Evolutionary conservation across 352 stramenopile genomes (phyloP).

Genomic region (Blastocystis sp.): DNA sequence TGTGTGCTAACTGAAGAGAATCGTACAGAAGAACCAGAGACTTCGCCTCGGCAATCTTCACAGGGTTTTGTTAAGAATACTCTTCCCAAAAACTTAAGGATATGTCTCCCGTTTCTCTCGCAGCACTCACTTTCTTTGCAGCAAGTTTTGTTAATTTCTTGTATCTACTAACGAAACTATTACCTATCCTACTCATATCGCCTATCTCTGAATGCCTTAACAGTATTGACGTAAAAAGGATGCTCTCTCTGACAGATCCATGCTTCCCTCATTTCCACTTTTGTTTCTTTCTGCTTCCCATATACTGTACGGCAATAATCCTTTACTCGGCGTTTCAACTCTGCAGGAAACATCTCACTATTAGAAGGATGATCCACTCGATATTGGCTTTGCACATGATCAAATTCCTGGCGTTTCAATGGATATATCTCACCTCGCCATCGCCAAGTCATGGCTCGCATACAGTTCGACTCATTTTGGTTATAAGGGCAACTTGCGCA

Average conservation of each 20-base stretch:
- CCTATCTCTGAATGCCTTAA: conserved; percentile 94
- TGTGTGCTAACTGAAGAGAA: conserved; percentile 97
- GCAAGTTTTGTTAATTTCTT: conserved; percentile 94
- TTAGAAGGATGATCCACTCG: background rate
- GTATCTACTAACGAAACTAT: conserved; percentile 69
- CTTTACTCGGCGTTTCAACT: conserved; percentile 74
- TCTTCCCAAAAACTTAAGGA: background rate
- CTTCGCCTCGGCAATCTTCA: conserved; percentile 68
- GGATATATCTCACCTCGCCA: conserved; percentile 94
- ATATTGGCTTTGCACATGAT: conserved; percentile 85
- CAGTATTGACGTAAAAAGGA: conserved; percentile 98
- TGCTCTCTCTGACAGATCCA: conserved; percentile 99
- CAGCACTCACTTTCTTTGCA: conserved; percentile 73
- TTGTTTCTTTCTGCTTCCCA: conserved; percentile 79
- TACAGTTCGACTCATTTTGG: conserved; percentile 82
- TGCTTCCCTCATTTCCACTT: conserved; percentile 84
- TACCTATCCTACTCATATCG: conserved; percentile 81
- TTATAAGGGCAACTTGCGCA: conserved; percentile 91
- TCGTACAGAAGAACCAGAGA: conserved; percentile 83
- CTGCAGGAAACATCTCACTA: conserved; percentile 63
- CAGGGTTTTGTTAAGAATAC: conserved; percentile 40
- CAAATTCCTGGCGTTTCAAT: conserved; percentile 85
- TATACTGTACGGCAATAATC: conserved; percentile 86
- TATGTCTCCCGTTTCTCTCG: conserved; percentile 69
- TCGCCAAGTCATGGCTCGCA: conserved; percentile 93